Base-by-base conservation (phyloP, 495 filamentous ascomycete genomes). In the Trichoderma orchidacearum region DNA sequence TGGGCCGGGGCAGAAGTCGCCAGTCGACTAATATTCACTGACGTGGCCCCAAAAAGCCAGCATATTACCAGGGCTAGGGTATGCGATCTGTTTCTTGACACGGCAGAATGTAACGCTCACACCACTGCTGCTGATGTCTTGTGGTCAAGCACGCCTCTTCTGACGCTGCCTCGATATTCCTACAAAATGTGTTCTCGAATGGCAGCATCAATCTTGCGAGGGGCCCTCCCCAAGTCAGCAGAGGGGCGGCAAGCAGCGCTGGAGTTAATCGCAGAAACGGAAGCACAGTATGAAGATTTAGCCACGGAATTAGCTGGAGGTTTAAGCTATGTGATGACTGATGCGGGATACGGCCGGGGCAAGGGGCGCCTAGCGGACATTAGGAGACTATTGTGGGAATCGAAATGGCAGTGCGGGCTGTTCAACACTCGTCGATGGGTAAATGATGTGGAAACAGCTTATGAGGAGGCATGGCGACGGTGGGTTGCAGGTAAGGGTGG, bases 131-230 rank as follows among this genome's bases (percentile, higher is more conserved):
- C 93, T 5, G 93, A 99, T 64, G 85, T 97, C 8, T 75, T 97
- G 21, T 99, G 93, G 93, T 91, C 86, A 48, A 90, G 89, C 54
- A 99, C 94, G 5, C 93, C 93, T 31, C 75, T 99, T 53, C 74
- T 97, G 55, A 99, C 93, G 0, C 76, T 91, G n/a, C 90, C 91
- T n/a, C 80, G 92, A 30, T 93, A 96, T 69, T 79, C 83, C 55
- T 95, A 96, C 68, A 99, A 99, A 73, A 99, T 99, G 93, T 97
- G 94, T 70, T 94, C 89, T 38, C 84, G 94, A 53, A 97, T 98
- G 87, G 93, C 93, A 21, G 91, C 91, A 34, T 92, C 87, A 13
- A 97, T 98, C 60, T 75, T 98, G 12, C 85, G 80, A 58, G 94
- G 93, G 35, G 93, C 93, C 2, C 73, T 97, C 7, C 91, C 94